Conservation (phyloP, 2,329 filamentous ascomycete genomes). For the Dactylellina leptospora region DNA sequence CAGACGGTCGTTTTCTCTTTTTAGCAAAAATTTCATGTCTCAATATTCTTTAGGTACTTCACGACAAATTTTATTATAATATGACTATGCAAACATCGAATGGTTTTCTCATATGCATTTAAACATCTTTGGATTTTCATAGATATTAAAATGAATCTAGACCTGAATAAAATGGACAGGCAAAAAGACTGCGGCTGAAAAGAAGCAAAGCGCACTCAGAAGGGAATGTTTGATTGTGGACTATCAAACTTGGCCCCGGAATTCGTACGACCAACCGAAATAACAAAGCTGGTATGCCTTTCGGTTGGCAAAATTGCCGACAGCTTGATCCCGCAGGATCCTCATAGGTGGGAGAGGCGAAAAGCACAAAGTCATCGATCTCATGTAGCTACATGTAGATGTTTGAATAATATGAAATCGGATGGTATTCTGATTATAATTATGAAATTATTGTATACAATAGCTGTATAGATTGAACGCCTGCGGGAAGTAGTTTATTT, state of each 20-base stretch:
- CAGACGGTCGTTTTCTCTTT: slow-evolving; percentile 12
- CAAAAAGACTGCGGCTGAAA: slow-evolving; percentile 40
- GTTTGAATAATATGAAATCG: too few relatives aligned
- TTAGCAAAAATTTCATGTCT: neutral
- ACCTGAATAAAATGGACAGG: too few relatives aligned
- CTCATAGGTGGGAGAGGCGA: neutral
- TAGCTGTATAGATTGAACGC: too few relatives aligned
- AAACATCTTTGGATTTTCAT: neutral
- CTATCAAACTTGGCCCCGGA: neutral
- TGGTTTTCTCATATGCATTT: neutral
- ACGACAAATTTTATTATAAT: slow-evolving; percentile 32
- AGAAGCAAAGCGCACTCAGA: slow-evolving; percentile 37
- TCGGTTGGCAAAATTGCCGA: slow-evolving; percentile 25
- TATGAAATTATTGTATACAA: too few relatives aligned
- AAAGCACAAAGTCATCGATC: too few relatives aligned
- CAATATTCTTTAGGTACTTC: slow-evolving; percentile 25
- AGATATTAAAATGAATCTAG: neutral
- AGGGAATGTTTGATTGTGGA: too few relatives aligned
- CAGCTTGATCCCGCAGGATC: neutral
- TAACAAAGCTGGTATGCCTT: neutral
- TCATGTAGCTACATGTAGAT: too few relatives aligned
- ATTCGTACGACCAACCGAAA: neutral
- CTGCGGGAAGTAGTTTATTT: too few relatives aligned
- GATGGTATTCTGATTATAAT: too few relatives aligned
- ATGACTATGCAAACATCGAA: too few relatives aligned